These are phyloP conservation scores for Moricandia moricandioides DNA, from an alignment of 345 rosid genomes.

Conservation along the genomic window DNA sequence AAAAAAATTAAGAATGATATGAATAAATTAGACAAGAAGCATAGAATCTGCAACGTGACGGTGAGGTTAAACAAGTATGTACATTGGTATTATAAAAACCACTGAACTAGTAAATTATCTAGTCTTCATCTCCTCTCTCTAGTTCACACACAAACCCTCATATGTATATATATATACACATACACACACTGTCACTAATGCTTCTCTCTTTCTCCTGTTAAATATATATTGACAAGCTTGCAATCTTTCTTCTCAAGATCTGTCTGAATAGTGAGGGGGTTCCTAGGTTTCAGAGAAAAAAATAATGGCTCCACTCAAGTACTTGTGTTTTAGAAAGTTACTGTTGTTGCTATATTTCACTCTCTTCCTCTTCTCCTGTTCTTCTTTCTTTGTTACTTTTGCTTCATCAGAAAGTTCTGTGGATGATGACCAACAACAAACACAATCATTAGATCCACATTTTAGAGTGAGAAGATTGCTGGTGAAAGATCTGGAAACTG, in stretches of 20 bases:
- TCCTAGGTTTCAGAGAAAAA: constrained; percentile 35
- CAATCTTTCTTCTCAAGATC: constrained; percentile 30
- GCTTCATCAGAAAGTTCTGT: constrained; percentile 38
- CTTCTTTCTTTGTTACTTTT: constrained; percentile 19
- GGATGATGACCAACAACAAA: constrained; percentile 27
- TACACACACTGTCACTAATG: constrained; percentile 25
- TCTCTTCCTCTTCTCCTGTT: constrained; percentile 38
- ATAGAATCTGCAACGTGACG: constrained; percentile 31
- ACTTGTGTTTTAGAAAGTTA: constrained; percentile 50
- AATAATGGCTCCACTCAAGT: constrained; percentile 43
- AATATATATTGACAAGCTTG: constrained; percentile 38
- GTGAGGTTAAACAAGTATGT: constrained; percentile 31
- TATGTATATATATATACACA: constrained; percentile 32
- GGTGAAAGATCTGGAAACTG: constrained; percentile 34
- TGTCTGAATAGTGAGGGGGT: constrained; percentile 31
- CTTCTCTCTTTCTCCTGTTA: not conserved
- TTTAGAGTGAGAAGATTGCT: constrained; percentile 43
- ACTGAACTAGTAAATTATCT: constrained; percentile 29
- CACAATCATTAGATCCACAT: constrained; percentile 24
- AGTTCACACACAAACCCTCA: constrained; percentile 32
- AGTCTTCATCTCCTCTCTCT: constrained; percentile 25
- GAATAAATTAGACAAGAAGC: constrained; percentile 13
- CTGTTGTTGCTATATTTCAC: constrained; percentile 44
- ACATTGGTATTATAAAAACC: constrained; percentile 19
- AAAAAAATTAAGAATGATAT: not conserved